These are phyloP conservation scores for Aspergillus eucalypticola DNA, from an alignment of 2,329 filamentous ascomycete genomes.

Conservation along the genomic window DNA sequence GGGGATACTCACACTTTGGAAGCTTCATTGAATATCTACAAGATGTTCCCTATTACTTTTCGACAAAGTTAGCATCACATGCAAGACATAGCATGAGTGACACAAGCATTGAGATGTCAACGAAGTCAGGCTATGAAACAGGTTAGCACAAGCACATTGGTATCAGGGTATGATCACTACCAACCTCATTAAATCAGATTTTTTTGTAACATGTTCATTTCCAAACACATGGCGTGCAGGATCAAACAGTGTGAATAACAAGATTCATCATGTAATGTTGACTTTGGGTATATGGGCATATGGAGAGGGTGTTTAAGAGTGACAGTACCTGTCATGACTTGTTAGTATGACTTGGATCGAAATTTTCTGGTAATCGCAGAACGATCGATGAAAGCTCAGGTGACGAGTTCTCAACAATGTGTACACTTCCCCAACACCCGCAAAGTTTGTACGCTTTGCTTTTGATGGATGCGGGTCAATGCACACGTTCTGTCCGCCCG, in stretches of 20 bases:
- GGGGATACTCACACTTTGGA: constrained; percentile 25
- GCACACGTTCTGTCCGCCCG: constrained; percentile 67
- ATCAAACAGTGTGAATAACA: constrained; percentile 71
- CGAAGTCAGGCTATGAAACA: constrained; percentile 40
- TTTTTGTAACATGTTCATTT: constrained; percentile 64
- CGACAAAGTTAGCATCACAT: constrained; percentile 31
- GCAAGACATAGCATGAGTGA: constrained; percentile 25
- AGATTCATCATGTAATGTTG: constrained; percentile 61
- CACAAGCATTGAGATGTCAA: constrained; percentile 36
- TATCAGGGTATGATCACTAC: constrained; percentile 18
- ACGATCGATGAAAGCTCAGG: constrained; percentile 51
- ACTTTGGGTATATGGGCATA: constrained; percentile 25
- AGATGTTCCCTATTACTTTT: constrained; percentile 19
- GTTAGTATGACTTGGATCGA: constrained; percentile 22
- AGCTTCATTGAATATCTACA: constrained; percentile 4
- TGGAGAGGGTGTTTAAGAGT: constrained; percentile 14
- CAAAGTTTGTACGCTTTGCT: constrained; percentile 65
- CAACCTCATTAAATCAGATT: constrained; percentile 72
- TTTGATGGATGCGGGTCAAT: constrained; percentile 53
- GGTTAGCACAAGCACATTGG: constrained; percentile 32
- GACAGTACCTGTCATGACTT: constrained; percentile 30
- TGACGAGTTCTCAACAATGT: constrained; percentile 71
- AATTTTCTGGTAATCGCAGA: constrained; percentile 22
- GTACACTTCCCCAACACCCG: constrained; percentile 53
- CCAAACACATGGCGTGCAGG: constrained; percentile 52